Evolutionary conservation across 2,329 filamentous ascomycete genomes (phyloP).

Genomic region (Cytospora piceicola): DNA sequence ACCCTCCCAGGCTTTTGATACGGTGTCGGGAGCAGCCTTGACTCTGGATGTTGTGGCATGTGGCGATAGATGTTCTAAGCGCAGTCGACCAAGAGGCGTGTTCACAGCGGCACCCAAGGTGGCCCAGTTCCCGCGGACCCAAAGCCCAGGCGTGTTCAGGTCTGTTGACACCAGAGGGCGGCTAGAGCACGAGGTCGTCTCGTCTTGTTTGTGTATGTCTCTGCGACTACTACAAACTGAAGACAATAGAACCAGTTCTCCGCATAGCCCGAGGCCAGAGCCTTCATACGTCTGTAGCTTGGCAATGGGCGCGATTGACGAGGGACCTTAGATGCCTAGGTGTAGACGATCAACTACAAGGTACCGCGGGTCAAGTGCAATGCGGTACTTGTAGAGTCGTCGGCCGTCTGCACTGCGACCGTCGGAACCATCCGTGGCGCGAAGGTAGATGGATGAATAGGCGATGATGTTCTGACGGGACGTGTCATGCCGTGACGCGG

Average conservation of each 20-base stretch:
- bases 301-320: background rate
- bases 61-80: background rate
- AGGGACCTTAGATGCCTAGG: background rate
- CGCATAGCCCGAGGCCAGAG: conserved; percentile 1
- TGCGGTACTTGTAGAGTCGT: background rate
- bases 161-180: background rate
- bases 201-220: background rate
- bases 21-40: conserved; percentile 25
- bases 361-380: background rate
- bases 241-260: background rate
- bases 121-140: conserved; percentile 13
- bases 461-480: background rate
- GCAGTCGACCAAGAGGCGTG: conserved; percentile 7
- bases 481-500: background rate
- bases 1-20: conserved; percentile 26
- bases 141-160: background rate
- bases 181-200: conserved; percentile 4
- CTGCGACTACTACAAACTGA: background rate
- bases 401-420: background rate
- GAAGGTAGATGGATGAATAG: background rate
- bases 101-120: conserved; percentile 7
- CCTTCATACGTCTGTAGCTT: conserved; percentile 1
- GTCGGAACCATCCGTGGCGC: background rate
- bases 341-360: background rate
- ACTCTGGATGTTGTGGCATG: conserved; percentile 3